These are phyloP conservation scores for Alternaria sp. DNA, from an alignment of 2,329 filamentous ascomycete species.

Conservation along the genomic window DNA sequence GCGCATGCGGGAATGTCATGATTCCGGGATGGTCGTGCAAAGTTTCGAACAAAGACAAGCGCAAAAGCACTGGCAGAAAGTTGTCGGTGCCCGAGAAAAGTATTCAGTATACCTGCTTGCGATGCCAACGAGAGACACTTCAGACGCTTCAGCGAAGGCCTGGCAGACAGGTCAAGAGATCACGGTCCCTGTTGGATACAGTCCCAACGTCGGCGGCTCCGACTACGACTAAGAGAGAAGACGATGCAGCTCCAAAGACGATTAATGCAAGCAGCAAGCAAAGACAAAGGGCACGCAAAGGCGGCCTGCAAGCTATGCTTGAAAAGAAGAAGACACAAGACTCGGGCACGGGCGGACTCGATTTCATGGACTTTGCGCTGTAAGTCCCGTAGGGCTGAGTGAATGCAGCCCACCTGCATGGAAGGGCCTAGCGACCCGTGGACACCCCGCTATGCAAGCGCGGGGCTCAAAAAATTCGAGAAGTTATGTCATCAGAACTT, in stretches of 20 bases:
- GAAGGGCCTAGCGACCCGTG: conserved; percentile 25
- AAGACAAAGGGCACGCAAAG: conserved; percentile 61
- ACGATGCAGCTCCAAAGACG: conserved; percentile 36
- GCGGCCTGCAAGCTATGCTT: conserved; percentile 61
- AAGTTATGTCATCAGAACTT: conserved; percentile 24
- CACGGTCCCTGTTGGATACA: conserved; percentile 3
- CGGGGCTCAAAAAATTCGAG: conserved; percentile 44
- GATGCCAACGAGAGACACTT: conserved; percentile 42
- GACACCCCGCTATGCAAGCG: conserved; percentile 33
- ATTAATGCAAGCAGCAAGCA: conserved; percentile 60
- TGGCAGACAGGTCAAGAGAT: conserved; percentile 25
- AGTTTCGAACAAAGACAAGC: conserved; percentile 16
- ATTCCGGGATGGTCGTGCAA: conserved; percentile 47
- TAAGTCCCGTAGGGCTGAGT: conserved; percentile 32
- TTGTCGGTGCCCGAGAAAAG: conserved; percentile 23
- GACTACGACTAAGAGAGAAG: conserved; percentile 14
- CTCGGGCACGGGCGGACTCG: conserved; percentile 48
- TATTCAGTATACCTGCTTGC: conserved; percentile 35
- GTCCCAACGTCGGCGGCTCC: background rate
- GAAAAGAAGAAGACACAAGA: conserved; percentile 52
- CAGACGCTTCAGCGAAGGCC: conserved; percentile 27
- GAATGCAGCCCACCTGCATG: conserved; percentile 12
- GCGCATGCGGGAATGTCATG: conserved; percentile 47
- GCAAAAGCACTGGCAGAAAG: conserved; percentile 5
- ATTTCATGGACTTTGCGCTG: conserved; percentile 62